These are phyloP conservation scores for Russula sp. DNA, from an alignment of 768 basidiomycete genomes.

Conservation along the genomic window DNA sequence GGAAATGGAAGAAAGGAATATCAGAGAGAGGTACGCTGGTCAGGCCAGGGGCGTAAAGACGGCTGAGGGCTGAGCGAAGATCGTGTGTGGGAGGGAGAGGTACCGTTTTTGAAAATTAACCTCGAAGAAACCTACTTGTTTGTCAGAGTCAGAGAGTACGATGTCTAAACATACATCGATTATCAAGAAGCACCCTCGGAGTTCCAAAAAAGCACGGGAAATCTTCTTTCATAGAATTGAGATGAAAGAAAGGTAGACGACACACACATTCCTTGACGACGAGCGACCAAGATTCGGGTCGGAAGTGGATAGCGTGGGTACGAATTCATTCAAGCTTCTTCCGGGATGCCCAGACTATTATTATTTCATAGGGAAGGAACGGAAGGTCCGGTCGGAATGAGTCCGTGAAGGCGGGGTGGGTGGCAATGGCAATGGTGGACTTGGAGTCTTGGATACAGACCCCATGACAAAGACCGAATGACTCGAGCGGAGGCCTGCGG, in stretches of 20 bases:
- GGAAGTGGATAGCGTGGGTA: conserved; percentile 4
- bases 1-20: background rate
- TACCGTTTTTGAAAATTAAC: background rate
- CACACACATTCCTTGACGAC: background rate
- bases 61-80: too few relatives aligned
- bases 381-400: background rate
- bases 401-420: too few relatives aligned
- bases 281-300: background rate
- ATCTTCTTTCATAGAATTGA: conserved; percentile 1
- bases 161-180: background rate
- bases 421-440: too few relatives aligned
- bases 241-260: background rate
- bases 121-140: background rate
- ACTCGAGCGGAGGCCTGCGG: background rate
- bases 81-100: background rate
- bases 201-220: conserved; percentile 2
- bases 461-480: background rate
- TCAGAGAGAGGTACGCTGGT: background rate
- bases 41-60: background rate
- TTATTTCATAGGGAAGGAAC: background rate
- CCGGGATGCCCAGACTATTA: conserved; percentile 11
- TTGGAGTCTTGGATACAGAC: conserved; percentile 3
- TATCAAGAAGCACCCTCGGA: conserved; percentile 9
- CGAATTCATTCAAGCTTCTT: conserved; percentile 1
- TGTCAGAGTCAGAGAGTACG: conserved; percentile 4